Conservation (phyloP, 1,284 basidiomycete genomes). For the Phlebopus sp. region DNA sequence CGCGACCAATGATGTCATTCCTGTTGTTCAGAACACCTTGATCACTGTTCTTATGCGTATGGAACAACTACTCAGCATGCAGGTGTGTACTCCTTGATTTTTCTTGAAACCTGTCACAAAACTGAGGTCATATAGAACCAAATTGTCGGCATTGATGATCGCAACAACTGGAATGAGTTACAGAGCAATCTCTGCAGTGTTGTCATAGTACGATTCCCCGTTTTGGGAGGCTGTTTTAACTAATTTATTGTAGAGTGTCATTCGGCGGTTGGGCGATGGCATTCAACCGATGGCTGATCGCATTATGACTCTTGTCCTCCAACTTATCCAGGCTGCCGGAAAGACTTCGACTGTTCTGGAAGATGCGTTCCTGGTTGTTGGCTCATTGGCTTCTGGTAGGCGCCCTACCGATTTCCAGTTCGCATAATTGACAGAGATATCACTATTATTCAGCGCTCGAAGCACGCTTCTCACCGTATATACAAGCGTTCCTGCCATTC, state of each 20-base stretch:
- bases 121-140: constrained; percentile 61
- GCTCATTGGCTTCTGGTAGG: constrained; percentile 77
- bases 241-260: constrained; percentile 58
- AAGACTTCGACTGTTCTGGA: constrained; percentile 97
- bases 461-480: constrained; percentile 82
- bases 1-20: constrained; percentile 78
- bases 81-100: constrained; percentile 43
- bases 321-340: constrained; percentile 81
- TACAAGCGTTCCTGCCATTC: constrained; percentile 87
- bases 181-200: constrained; percentile 96
- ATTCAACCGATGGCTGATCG: constrained; percentile 90
- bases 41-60: constrained; percentile 84
- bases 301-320: constrained; percentile 91
- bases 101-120: not conserved
- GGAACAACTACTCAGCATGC: constrained; percentile 83
- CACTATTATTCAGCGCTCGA: constrained; percentile 63
- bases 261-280: constrained; percentile 80
- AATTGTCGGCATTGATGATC: constrained; percentile 92
- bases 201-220: constrained; percentile 61
- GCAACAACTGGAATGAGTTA: constrained; percentile 98
- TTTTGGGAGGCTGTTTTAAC: constrained; percentile 1
- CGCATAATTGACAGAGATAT: constrained; percentile 4
- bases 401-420: not conserved
- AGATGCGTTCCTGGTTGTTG: constrained; percentile 94
- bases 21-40: constrained; percentile 81